Conservation (phyloP, 2,329 filamentous ascomycete species). For the Neofusicoccum sp. region DNA sequence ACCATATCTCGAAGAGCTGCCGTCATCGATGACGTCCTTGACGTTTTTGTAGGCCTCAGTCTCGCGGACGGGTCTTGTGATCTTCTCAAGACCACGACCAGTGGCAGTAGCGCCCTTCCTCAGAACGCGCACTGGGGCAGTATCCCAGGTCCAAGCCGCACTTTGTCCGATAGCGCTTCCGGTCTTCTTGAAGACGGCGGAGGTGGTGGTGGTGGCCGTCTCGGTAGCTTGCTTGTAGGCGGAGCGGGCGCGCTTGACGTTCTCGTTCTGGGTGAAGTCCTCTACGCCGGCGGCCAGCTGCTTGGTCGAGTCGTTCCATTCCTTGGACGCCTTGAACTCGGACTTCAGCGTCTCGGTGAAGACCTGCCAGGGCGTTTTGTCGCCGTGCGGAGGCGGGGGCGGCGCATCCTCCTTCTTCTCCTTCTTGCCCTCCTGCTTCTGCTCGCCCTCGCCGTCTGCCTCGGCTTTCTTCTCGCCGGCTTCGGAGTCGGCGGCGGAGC, state of each 20-base stretch:
- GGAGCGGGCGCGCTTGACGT: conserved; percentile 79
- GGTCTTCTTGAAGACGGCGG: conserved; percentile 80
- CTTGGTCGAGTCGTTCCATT: conserved; percentile 99
- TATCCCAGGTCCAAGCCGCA: conserved; percentile 97
- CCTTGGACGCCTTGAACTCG: conserved; percentile 96
- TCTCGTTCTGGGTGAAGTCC: conserved; percentile 91
- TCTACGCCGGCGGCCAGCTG: conserved; percentile 86
- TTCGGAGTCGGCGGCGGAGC: conserved; percentile 38
- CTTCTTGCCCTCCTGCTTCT: conserved; percentile 49
- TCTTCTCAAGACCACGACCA: conserved; percentile 86
- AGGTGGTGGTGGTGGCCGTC: conserved; percentile 76
- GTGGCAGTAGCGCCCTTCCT: conserved; percentile 84
- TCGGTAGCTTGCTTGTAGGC: conserved; percentile 87
- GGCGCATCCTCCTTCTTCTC: conserved; percentile 62
- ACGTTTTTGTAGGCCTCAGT: conserved; percentile 93
- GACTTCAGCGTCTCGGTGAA: conserved; percentile 94
- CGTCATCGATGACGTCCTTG: conserved; percentile 95
- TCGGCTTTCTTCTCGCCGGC: conserved; percentile 37
- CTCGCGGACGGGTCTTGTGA: conserved; percentile 89
- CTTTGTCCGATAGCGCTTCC: conserved; percentile 86
- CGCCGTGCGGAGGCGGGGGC: conserved; percentile 92
- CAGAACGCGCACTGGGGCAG: conserved; percentile 86
- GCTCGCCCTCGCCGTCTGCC: conserved; percentile 44
- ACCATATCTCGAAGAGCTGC: conserved; percentile 92
- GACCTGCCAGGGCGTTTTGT: conserved; percentile 98